Percentiles rank a stretch among this genome's conserved stretches.
Evolutionary conservation across 805 yeast species (phyloP).

Genomic region (Torulaspora quercuum): DNA sequence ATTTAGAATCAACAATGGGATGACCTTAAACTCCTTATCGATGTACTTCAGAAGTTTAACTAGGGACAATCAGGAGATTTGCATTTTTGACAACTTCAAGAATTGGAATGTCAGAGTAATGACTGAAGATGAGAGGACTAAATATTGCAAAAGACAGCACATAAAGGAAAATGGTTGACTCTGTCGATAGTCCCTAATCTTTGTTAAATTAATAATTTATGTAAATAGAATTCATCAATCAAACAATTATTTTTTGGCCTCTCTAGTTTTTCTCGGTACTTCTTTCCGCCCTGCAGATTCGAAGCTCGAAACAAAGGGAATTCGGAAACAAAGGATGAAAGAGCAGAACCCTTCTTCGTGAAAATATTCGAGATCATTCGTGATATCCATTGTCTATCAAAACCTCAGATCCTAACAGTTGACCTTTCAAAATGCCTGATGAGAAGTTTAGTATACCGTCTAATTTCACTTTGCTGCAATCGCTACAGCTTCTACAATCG

Average conservation of each 20-base stretch:
- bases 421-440: constrained; percentile 18
- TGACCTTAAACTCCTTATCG: constrained; percentile 36
- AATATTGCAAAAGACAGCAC: constrained; percentile 34
- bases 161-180: constrained; percentile 11
- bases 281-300: too few relatives aligned
- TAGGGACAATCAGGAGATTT: constrained; percentile 31
- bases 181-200: too few relatives aligned
- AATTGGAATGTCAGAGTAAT: constrained; percentile 33
- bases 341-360: neutral
- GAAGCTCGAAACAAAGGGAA: constrained; percentile 5
- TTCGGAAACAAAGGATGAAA: neutral
- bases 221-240: constrained; percentile 1
- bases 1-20: constrained; percentile 34
- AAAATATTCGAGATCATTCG: too few relatives aligned
- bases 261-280: neutral
- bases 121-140: constrained; percentile 32
- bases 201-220: too few relatives aligned
- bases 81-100: constrained; percentile 33
- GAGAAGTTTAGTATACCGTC: constrained; percentile 32
- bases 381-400: neutral
- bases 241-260: too few relatives aligned
- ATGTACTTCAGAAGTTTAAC: constrained; percentile 34
- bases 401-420: neutral
- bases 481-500: constrained; percentile 30
- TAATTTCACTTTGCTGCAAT: constrained; percentile 30